phyloP scores from a whole-genome alignment of 352 stramenopile species.

The Phytophthora agathidicida region DNA sequence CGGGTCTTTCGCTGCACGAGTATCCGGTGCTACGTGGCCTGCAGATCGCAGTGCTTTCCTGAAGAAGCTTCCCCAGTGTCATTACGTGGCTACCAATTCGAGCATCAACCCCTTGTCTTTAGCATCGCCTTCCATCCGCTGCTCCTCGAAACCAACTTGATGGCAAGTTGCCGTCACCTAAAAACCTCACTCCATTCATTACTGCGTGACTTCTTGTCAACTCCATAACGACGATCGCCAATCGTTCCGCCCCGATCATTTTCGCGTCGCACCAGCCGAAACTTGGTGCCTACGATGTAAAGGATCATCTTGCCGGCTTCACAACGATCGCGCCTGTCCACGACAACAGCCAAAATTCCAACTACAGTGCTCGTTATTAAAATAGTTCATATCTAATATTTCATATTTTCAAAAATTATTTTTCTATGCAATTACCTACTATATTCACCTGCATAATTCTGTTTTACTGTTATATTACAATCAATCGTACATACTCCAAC shows the following conservation, averaged over 20 bases:
- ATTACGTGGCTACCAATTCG: constrained; percentile 5
- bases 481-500: too few species aligned
- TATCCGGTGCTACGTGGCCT: constrained; percentile 26
- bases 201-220: constrained; percentile 2
- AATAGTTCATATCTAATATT: constrained; percentile 10
- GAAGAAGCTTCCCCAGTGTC: constrained; percentile 20
- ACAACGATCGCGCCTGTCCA: constrained; percentile 17
- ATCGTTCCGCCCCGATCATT: constrained; percentile 27
- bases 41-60: constrained; percentile 29
- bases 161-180: background rate
- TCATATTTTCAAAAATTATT: constrained; percentile 13
- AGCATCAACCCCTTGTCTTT: background rate
- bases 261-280: constrained; percentile 25
- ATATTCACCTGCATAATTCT: too few species aligned
- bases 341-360: constrained; percentile 6
- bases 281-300: constrained; percentile 19
- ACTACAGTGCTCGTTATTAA: too few species aligned
- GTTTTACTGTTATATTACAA: too few species aligned
- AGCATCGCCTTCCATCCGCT: background rate
- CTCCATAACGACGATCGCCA: background rate
- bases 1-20: constrained; percentile 29
- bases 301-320: constrained; percentile 11
- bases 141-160: background rate
- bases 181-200: too few species aligned
- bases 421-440: too few species aligned